These are phyloP conservation scores for Austroboletus novae-zelandiae DNA, from an alignment of 1,284 basidiomycete genomes.

Conservation along the genomic window DNA sequence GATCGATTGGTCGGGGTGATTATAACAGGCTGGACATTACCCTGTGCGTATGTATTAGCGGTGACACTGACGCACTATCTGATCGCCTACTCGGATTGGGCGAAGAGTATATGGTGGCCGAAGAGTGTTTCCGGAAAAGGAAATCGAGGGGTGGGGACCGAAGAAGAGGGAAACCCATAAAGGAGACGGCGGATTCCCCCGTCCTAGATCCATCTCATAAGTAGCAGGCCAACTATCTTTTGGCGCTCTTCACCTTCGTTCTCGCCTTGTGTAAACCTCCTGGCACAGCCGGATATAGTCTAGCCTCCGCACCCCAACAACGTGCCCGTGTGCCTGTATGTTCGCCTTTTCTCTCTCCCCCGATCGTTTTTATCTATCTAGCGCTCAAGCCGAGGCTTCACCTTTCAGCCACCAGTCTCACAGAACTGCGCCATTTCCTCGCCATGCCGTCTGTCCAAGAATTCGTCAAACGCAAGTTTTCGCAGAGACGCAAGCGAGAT, in stretches of 20 bases:
- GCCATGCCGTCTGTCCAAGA: slow-evolving; percentile 32
- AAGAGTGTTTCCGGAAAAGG: not conserved
- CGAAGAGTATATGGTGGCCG: not conserved
- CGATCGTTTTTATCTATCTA: not conserved
- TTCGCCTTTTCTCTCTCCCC: not conserved
- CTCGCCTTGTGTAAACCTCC: slow-evolving; percentile 1
- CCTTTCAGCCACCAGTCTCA: not conserved
- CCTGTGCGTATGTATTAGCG: too few relatives aligned
- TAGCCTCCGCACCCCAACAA: slow-evolving; percentile 4
- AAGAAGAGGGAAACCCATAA: not conserved
- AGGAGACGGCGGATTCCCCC: not conserved
- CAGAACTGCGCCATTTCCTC: not conserved
- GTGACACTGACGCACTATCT: not conserved
- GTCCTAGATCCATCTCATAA: slow-evolving; percentile 1
- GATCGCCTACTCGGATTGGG: not conserved
- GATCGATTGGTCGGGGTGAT: too few relatives aligned
- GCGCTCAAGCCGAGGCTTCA: not conserved
- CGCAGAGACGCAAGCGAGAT: slow-evolving; percentile 25
- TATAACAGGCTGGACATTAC: not conserved
- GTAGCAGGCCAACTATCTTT: not conserved
- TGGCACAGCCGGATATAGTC: slow-evolving; percentile 2
- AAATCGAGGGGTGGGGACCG: not conserved
- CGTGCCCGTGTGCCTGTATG: slow-evolving; percentile 9
- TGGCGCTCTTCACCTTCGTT: not conserved
- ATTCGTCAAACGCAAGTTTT: slow-evolving; percentile 31